Conservation (phyloP, 116 monocot species). For the Iris pallida region DNA sequence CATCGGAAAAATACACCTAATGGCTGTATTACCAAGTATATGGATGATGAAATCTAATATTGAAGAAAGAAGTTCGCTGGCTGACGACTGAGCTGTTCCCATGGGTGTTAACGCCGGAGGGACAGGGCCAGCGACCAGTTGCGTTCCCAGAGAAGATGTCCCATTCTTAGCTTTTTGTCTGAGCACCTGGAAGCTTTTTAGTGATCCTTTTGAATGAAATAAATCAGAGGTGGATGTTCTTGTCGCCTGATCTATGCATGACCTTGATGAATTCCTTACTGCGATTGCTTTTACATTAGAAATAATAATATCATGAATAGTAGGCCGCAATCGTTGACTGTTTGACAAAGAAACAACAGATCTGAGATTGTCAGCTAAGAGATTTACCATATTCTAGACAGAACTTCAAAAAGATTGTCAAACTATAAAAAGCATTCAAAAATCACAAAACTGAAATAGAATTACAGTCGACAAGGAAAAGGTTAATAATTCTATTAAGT, state of each 20-base stretch:
- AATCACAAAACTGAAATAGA: no score
- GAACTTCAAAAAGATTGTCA: no score
- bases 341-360: conserved; percentile 13
- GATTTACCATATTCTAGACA: background rate
- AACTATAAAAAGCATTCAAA: no score
- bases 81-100: conserved; percentile 70
- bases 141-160: conserved; percentile 31
- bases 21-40: conserved; percentile 59
- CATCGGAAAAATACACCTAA: background rate
- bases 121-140: conserved; percentile 73
- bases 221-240: conserved; percentile 31
- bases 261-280: conserved; percentile 35
- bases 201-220: conserved; percentile 39
- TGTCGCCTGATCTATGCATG: conserved; percentile 27
- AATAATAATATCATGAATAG: conserved; percentile 86
- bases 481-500: no score
- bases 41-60: conserved; percentile 58
- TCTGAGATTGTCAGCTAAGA: background rate
- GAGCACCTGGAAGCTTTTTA: conserved; percentile 34
- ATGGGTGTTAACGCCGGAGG: conserved; percentile 76
- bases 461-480: no score
- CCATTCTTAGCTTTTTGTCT: conserved; percentile 67
- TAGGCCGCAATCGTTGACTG: conserved; percentile 87
- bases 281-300: conserved; percentile 70
- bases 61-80: conserved; percentile 67